Evolutionary conservation across 2,329 filamentous ascomycete genomes (phyloP).

Genomic region (Hawksworthiomyces lignivorus): DNA sequence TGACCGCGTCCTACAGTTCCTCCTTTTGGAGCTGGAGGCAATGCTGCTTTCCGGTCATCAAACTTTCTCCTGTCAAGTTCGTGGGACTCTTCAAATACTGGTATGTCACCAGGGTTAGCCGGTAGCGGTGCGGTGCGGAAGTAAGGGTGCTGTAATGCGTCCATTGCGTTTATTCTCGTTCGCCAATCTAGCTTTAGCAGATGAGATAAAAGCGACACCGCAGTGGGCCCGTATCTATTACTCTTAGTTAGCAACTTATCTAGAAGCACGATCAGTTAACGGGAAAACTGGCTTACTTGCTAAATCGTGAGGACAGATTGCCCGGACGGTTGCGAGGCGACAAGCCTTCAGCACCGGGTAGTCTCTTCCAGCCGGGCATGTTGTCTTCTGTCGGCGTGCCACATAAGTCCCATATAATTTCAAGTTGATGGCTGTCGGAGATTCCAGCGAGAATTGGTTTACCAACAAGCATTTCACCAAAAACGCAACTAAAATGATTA

Average conservation of each 20-base stretch:
- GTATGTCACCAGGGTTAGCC: constrained; percentile 77
- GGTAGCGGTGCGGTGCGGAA: constrained; percentile 75
- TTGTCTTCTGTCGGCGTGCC: constrained; percentile 81
- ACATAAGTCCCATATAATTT: constrained; percentile 89
- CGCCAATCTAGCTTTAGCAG: constrained; percentile 85
- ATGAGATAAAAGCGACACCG: constrained; percentile 72
- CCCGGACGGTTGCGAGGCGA: constrained; percentile 54
- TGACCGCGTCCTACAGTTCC: constrained; percentile 77
- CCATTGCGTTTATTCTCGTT: constrained; percentile 82
- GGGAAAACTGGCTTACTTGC: constrained; percentile 40
- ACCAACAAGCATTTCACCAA: constrained; percentile 92
- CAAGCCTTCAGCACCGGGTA: constrained; percentile 75
- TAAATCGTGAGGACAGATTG: constrained; percentile 66
- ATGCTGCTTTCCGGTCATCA: constrained; percentile 72
- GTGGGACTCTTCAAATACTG: constrained; percentile 87
- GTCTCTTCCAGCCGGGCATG: constrained; percentile 82
- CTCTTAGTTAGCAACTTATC: constrained; percentile 15
- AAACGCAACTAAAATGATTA: constrained; percentile 64
- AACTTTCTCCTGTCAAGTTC: constrained; percentile 92
- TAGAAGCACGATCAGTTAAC: too few species aligned
- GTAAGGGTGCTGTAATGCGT: constrained; percentile 87
- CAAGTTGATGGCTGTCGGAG: constrained; percentile 80
- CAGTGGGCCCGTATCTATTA: constrained; percentile 55
- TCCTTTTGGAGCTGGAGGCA: constrained; percentile 85
- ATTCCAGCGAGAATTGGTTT: constrained; percentile 89